Percentiles rank a stretch among this genome's conserved stretches.
Evolutionary conservation across 768 basidiomycete genomes (phyloP).

Genomic region (Lanmaoa rubissima): DNA sequence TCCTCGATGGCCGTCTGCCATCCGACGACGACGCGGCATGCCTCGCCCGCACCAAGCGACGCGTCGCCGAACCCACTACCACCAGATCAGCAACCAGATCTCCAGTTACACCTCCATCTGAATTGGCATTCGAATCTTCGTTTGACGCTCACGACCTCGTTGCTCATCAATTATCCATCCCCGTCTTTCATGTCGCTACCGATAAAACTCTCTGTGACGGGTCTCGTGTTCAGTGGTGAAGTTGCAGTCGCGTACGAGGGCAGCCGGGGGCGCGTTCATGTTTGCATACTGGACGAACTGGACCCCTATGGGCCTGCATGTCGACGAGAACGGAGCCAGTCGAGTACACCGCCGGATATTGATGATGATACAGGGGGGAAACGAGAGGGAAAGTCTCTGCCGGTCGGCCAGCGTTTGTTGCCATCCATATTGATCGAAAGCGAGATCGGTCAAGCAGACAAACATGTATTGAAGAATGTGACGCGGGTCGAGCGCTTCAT

Average conservation of each 20-base stretch:
- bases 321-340: slow-evolving; percentile 46
- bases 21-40: slow-evolving; percentile 13
- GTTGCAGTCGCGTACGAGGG: slow-evolving; percentile 92
- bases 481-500: slow-evolving; percentile 94
- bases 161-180: slow-evolving; percentile 96
- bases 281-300: slow-evolving; percentile 85
- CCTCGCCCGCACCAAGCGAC: slow-evolving; percentile 12
- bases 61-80: neutral
- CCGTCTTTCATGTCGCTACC: slow-evolving; percentile 96
- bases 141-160: slow-evolving; percentile 85
- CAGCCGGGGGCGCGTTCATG: slow-evolving; percentile 72
- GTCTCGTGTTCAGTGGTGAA: slow-evolving; percentile 83
- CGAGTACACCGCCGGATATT: slow-evolving; percentile 56
- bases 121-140: slow-evolving; percentile 87
- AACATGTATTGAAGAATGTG: slow-evolving; percentile 94
- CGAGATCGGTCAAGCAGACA: slow-evolving; percentile 94
- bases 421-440: slow-evolving; percentile 91
- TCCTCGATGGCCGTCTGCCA: slow-evolving; percentile 18
- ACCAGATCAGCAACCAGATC: slow-evolving; percentile 48
- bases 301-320: slow-evolving; percentile 80
- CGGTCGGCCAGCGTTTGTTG: slow-evolving; percentile 79
- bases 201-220: slow-evolving; percentile 89
- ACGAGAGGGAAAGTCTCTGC: slow-evolving; percentile 62
- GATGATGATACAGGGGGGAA: slow-evolving; percentile 54
- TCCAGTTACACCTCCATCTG: slow-evolving; percentile 86